These are phyloP conservation scores for Tylopilus sp. DNA, from an alignment of 768 basidiomycete genomes.

Conservation along the genomic window DNA sequence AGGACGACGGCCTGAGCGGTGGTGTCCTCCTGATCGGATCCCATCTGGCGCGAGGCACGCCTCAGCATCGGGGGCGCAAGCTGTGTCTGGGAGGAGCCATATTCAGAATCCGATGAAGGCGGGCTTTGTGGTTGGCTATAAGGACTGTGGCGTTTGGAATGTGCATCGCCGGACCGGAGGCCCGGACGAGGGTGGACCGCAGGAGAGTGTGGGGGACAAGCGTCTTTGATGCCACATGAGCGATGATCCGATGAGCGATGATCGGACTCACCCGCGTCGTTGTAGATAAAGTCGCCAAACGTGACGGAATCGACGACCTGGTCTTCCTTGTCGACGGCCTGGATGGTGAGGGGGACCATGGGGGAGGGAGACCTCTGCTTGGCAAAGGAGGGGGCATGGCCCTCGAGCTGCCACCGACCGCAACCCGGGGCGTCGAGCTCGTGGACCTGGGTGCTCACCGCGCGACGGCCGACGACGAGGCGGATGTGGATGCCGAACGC, in stretches of 20 bases:
- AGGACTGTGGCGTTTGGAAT: conserved; percentile 39
- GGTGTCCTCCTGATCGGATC: conserved; percentile 38
- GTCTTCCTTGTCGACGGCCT: conserved; percentile 55
- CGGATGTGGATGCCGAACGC: conserved; percentile 52
- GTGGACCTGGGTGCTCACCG: conserved; percentile 64
- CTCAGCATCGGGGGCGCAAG: conserved; percentile 15
- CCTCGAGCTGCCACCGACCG: conserved; percentile 64
- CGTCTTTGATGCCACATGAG: conserved; percentile 13
- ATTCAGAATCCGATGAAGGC: conserved; percentile 41
- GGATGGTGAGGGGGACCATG: conserved; percentile 56
- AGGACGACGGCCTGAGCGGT: conserved; percentile 58
- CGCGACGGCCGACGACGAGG: conserved; percentile 67
- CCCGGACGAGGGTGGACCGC: conserved; percentile 8
- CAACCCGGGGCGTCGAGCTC: conserved; percentile 45
- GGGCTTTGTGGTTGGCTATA: conserved; percentile 39
- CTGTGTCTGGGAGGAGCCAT: conserved; percentile 21
- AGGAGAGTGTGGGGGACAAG: conserved; percentile 2
- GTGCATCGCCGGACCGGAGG: conserved; percentile 25
- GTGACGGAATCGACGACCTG: conserved; percentile 57
- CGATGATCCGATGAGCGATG: neutral
- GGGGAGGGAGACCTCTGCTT: conserved; percentile 35
- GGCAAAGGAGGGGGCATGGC: conserved; percentile 54
- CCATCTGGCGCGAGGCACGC: conserved; percentile 21
- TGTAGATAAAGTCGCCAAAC: conserved; percentile 72
- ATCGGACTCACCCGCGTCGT: conserved; percentile 39